Evolutionary conservation across 1,139 yeast species (phyloP).

Genomic region (Taiozyma sp.): DNA sequence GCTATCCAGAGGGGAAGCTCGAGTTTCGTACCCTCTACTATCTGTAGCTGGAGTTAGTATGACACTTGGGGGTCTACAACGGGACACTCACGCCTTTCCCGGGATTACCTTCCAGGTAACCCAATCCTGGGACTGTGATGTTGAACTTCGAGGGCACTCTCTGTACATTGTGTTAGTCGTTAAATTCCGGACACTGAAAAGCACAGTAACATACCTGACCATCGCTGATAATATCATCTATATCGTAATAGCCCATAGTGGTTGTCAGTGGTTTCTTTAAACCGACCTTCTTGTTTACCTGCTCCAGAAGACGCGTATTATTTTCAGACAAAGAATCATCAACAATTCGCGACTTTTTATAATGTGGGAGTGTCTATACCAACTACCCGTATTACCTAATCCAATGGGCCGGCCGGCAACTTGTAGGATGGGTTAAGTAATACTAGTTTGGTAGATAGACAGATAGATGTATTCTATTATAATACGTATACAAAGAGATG

Average conservation of each 20-base stretch:
- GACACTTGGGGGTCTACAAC: conserved; percentile 15
- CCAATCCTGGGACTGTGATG: conserved; percentile 77
- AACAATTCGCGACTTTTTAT: no score
- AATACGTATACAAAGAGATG: no score
- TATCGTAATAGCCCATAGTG: conserved; percentile 60
- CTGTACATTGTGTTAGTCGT: conserved; percentile 25
- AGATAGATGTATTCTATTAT: no score
- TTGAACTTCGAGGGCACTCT: conserved; percentile 78
- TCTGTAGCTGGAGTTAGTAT: conserved; percentile 12
- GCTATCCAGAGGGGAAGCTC: conserved; percentile 93
- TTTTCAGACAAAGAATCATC: no score
- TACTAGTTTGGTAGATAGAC: no score
- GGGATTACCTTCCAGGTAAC: conserved; percentile 81
- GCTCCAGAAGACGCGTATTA: neutral
- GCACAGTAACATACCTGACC: conserved; percentile 36
- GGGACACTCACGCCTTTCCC: conserved; percentile 34
- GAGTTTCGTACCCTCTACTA: conserved; percentile 59
- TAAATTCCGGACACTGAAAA: conserved; percentile 6
- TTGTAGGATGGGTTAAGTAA: no score
- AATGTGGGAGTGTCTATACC: no score
- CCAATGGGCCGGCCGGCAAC: no score
- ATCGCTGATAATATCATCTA: conserved; percentile 86
- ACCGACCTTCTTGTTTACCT: neutral
- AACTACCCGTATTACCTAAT: no score
- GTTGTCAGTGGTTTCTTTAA: neutral